Evolutionary conservation across 345 rosid species (phyloP), one percentile per base, ranked within the genome.

Genomic region (Euphorbia peplus): DNA sequence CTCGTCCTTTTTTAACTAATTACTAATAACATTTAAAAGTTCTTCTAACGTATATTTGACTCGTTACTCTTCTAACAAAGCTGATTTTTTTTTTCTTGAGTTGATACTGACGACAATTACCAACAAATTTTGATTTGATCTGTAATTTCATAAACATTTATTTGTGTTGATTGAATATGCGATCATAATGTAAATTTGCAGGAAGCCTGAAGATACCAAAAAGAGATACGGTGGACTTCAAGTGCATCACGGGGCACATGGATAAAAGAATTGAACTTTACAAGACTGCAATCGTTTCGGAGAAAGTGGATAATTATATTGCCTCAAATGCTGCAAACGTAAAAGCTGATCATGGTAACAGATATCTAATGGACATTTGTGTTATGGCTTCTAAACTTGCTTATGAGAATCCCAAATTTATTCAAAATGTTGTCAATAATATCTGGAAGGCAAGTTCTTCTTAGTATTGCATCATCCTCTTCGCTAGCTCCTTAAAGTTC

Each of bases 371-470:
- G 84, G 97, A 93, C 78, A 79, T 90, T 25, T 87, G 96, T 67
- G 76, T 93, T 42, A 87, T 91, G 92, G 90, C 96, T 0, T 83
- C 96, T 10, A 91, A 89, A 69, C 78, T 93, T 39, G 85, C 91
- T 50, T 93, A 93, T 41, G 98, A 89, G 81, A 93, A 93, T 16
- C 80, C 84, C 14, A 75, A 84, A 67, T 90, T 91, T 58, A 83
- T 93, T 71, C 75, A 70, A 67, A 78, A 81, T 66, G 79, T 89
- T 21, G 90, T 87, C 25, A 73, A 32, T 32, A 32, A 6, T 32
- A 2, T 32, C 42, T 89, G 97, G 97, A 87, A 89, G 93, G 97
- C 63, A 81, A 76, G 86, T 74, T 55, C 25, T 71, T n/a, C n/a
- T n/a, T n/a, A n/a, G n/a, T 35, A 48, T 9, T 50, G 57, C 13